Percentiles rank a stretch among this genome's conserved stretches.
Conservation (phyloP, 139 green algal species). For the Trebouxia sp. region DNA sequence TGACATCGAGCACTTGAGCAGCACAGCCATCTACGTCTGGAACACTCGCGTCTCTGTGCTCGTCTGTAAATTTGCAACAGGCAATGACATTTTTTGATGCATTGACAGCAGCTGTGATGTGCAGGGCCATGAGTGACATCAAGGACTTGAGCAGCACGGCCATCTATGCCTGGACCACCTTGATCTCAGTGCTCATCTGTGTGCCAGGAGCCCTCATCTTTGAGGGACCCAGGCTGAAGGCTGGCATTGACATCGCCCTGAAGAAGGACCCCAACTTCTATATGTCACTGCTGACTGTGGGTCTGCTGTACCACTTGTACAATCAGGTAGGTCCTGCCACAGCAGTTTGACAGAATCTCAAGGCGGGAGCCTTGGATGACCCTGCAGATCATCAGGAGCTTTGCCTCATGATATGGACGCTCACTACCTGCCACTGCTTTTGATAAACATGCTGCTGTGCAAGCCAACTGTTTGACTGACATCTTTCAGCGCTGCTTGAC, state of each 20-base stretch:
- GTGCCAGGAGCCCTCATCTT: constrained; percentile 79
- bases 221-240: constrained; percentile 59
- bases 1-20: constrained; percentile 74
- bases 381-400: no score
- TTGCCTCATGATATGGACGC: no score
- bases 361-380: no score
- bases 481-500: no score
- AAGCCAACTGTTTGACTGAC: no score
- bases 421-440: no score
- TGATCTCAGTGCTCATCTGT: constrained; percentile 94
- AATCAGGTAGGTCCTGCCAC: constrained; percentile 86
- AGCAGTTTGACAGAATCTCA: no score
- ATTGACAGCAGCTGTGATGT: background rate
- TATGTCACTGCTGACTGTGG: constrained; percentile 81
- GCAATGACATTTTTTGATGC: no score
- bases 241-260: constrained; percentile 39
- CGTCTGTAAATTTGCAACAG: constrained; percentile 83
- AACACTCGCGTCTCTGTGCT: constrained; percentile 94
- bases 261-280: constrained; percentile 75
- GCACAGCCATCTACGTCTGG: constrained; percentile 94
- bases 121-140: constrained; percentile 82
- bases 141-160: constrained; percentile 84
- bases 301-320: constrained; percentile 99
- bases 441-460: no score
- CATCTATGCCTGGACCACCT: constrained; percentile 97